Evolutionary conservation across 2,329 filamentous ascomycete genomes (phyloP).

Genomic region (Fusarium sp.): DNA sequence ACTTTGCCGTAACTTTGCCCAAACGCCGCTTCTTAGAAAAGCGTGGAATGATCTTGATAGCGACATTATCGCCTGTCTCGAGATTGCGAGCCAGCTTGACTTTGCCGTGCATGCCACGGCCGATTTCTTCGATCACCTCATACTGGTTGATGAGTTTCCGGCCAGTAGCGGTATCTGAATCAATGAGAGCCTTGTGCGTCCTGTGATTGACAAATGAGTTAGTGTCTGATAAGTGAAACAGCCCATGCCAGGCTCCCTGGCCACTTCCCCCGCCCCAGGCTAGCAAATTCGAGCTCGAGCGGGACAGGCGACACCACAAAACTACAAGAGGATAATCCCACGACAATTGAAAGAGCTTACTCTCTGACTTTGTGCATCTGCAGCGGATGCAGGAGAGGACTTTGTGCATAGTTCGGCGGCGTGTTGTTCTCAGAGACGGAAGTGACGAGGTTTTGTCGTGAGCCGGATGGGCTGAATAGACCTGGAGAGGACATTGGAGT

Average conservation of each 20-base stretch:
- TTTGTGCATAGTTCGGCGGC: slow-evolving; percentile 59
- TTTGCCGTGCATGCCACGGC: slow-evolving; percentile 95
- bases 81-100: slow-evolving; percentile 92
- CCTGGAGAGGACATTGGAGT: slow-evolving; percentile 69
- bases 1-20: slow-evolving; percentile 77
- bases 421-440: slow-evolving; percentile 64
- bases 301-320: slow-evolving; percentile 1
- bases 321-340: slow-evolving; percentile 2
- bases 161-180: slow-evolving; percentile 86
- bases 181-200: slow-evolving; percentile 90
- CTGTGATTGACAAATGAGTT: slow-evolving; percentile 51
- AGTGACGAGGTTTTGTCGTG: slow-evolving; percentile 54
- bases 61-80: slow-evolving; percentile 79
- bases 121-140: slow-evolving; percentile 95
- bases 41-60: slow-evolving; percentile 97
- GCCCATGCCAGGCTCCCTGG: slow-evolving; percentile 18
- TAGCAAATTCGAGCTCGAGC: slow-evolving; percentile 10
- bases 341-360: slow-evolving; percentile 59
- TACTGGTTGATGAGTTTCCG: slow-evolving; percentile 98
- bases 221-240: slow-evolving; percentile 29
- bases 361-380: slow-evolving; percentile 80
- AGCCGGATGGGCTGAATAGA: slow-evolving; percentile 64
- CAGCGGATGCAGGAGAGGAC: slow-evolving; percentile 73
- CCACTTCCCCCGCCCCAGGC: slow-evolving; percentile 16
- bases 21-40: slow-evolving; percentile 93